Base-by-base conservation (phyloP, 1,284 basidiomycete genomes). In the Schizophyllum amplum region DNA sequence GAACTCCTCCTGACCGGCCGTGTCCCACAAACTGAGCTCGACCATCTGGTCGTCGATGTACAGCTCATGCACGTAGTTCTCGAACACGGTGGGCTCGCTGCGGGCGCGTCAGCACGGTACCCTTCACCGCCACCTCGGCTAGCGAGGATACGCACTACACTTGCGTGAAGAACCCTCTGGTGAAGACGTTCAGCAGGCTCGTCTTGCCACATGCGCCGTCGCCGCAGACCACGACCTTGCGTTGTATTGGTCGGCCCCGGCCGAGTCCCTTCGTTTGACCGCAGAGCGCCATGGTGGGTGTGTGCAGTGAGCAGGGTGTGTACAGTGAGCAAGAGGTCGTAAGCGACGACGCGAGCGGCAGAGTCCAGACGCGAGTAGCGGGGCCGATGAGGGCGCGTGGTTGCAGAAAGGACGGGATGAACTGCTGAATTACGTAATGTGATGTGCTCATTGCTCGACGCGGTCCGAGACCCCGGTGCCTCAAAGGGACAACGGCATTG, bases 21-120 rank as follows among this genome's bases (percentile, higher is more conserved):
- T 98, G 69, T 98, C 96, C 95, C 95, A 98, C 58, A 98, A 69
- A 66, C 92, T 92, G 52, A 98, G 76, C 67, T 98, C 95, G 11
- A 98, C 86, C 21, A 81, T 69, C 63, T 90, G 86, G 27, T 90
- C 90, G 58, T 94, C 92, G 23, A 97, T 82, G 60, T 80, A 80
- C 51, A 94, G 71, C 62, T 91, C 87, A 67, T 94, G 90, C 5
- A 95, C 91, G 66, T 94, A 94, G 73, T 95, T 95, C 71, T 96
- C 93, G 63, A 95, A 94, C 7, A 94, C 90, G 7, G 92, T 94
- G 4, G 91, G 93, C 72, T 95, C 92, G 64, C 91, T 93, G 66
- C 15, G 48, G 49, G 24, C 6, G 27, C 13, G 24, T 47, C 9
- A 51, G 23, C 47, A n/a, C 53, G 21, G 46, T 50, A 47, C 27